Base-by-base conservation (phyloP, 164 flowering plant genomes). In the Houttuynia cordata region DNA sequence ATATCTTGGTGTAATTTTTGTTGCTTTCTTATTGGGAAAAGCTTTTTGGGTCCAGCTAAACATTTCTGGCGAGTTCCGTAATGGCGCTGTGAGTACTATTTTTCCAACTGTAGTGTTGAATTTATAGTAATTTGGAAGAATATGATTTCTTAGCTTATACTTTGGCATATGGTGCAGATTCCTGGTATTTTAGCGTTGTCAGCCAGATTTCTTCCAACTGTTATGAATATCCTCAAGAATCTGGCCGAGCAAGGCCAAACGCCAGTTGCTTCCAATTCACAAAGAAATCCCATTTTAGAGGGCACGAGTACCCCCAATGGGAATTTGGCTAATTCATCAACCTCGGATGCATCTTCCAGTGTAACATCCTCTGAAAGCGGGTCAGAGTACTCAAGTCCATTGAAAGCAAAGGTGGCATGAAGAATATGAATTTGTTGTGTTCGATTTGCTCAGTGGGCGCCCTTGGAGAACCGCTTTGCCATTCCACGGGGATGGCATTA, bases 11-110 rank as follows among this genome's bases (percentile, higher is more conserved):
- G 69, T 86, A 19, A 77, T 88, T 42, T 91, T 88, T 68, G 85
- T 91, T 53, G 79, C 62, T 19, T 91, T 57, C 75, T 76, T 91
- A 51, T 73, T 88, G 62, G 23, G 62, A 34, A 86, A 82, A 77
- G 96, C 96, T 51, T 72, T 88, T 20, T 91, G 96, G 96, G 88
- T 85, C 64, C 98, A 88, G 72, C 72, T 88, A 13, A 88, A 86
- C 68, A 72, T 86, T 60, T 64, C 88, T 7, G 86, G 82, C 58
- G 88, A 85, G 76, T 91, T 91, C 70, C 87, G 86, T 59, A 72
- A 86, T 75, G 97, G 97, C 20, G 80, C 81, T 75, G 98, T 91
- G 60, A 91, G 98, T 91, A 53, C 18, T 8, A 15, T 7, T 39
- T 57, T 7, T 4, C 37, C 60, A 19, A 7, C 24, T 10, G 10